Conservation (phyloP, 495 filamentous ascomycete species). For the Penicillium odoratum region DNA sequence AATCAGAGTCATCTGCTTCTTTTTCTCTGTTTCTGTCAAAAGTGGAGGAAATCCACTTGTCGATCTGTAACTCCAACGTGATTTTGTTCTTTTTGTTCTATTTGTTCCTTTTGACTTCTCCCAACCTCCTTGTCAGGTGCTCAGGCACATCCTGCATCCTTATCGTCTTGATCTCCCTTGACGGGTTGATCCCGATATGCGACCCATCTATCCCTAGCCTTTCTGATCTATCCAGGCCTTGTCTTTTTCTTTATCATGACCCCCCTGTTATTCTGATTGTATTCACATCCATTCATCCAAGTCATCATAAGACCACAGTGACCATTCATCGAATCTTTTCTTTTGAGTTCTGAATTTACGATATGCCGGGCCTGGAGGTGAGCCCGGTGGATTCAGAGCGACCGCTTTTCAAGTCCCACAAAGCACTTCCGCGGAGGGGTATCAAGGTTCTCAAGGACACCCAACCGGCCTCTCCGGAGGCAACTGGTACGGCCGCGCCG, state of each 20-base stretch:
- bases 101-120: background rate
- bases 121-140: background rate
- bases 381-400: constrained; percentile 36
- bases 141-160: constrained; percentile 4
- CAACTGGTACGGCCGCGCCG: constrained; percentile 28
- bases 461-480: constrained; percentile 29
- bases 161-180: constrained; percentile 2
- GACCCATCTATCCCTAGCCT: constrained; percentile 4
- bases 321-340: background rate
- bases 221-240: background rate
- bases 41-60: background rate
- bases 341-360: background rate
- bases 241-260: background rate
- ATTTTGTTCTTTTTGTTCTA: background rate
- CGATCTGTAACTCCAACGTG: background rate
- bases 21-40: background rate
- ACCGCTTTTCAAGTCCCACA: constrained; percentile 47
- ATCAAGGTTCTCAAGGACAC: constrained; percentile 26
- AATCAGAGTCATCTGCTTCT: background rate
- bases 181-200: constrained; percentile 4
- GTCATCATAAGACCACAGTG: background rate
- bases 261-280: background rate
- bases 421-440: constrained; percentile 42
- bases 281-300: background rate
- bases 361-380: constrained; percentile 43